Evolutionary conservation across 352 stramenopile genomes (phyloP).

Genomic region (Phytophthora boehmeriae): DNA sequence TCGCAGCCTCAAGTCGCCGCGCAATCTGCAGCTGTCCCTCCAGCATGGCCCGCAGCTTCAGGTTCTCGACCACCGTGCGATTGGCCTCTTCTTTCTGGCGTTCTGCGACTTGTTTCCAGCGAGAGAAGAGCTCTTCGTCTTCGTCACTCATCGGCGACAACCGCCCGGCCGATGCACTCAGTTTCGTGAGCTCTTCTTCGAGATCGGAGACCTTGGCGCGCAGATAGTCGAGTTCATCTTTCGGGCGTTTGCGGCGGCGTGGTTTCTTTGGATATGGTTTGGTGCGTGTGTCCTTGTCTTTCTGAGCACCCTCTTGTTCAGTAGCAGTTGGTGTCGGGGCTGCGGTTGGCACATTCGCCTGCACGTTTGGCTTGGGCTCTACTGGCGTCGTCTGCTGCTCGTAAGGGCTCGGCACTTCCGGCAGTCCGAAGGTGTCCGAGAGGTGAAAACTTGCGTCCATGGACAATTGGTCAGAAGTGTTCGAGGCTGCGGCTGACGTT

Average conservation of each 20-base stretch:
- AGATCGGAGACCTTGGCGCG: slow-evolving; percentile 32
- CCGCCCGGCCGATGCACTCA: slow-evolving; percentile 17
- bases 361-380: not conserved
- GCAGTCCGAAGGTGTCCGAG: slow-evolving; percentile 20
- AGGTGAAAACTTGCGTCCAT: slow-evolving; percentile 17
- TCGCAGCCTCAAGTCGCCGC: slow-evolving; percentile 24
- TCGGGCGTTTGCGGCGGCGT: slow-evolving; percentile 36
- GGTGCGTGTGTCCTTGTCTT: slow-evolving; percentile 21
- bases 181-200: slow-evolving; percentile 30
- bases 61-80: slow-evolving; percentile 36
- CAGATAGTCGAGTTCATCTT: slow-evolving; percentile 48
- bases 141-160: slow-evolving; percentile 22
- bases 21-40: slow-evolving; percentile 38
- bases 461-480: slow-evolving; percentile 2
- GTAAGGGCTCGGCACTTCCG: slow-evolving; percentile 27
- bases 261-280: slow-evolving; percentile 16
- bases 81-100: slow-evolving; percentile 38
- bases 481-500: not conserved
- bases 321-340: not conserved
- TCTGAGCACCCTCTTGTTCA: slow-evolving; percentile 1
- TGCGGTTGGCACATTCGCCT: not conserved
- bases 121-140: slow-evolving; percentile 27
- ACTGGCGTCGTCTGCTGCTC: slow-evolving; percentile 12
- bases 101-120: slow-evolving; percentile 38
- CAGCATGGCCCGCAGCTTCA: slow-evolving; percentile 40